Base-by-base conservation (phyloP, 2,329 filamentous ascomycete genomes). In the Exophiala oligosperma region DNA sequence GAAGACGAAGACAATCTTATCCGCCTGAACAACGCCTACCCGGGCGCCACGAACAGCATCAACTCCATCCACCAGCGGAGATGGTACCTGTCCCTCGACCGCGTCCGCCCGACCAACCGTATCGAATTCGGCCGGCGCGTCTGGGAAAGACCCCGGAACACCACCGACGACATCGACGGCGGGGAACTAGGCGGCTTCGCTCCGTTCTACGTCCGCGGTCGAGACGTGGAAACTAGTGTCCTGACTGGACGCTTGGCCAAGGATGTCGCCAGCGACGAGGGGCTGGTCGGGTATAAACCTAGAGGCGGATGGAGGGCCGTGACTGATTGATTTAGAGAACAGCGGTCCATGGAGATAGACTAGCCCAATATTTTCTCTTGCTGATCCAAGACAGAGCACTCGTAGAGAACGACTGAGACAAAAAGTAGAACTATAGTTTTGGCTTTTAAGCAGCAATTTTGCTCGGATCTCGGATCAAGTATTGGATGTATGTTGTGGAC, bases 11-110 rank as follows among this genome's bases (percentile, higher is more conserved):
- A 67, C 24, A 56, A 62, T 40, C 72, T 81, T 28, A 80, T 87
- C 24, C 80, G 84, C 6, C 69, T 69, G 1, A 83, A 80, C 4
- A 90, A 90, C 65, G 85, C 87, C 3, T 90, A 90, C 66, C 73
- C 81, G 0, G 87, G 87, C 4, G 84, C 88, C 0, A 76, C 67
- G 1, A 90, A 90, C 66, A 82, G 78, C 2, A 85, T 90, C 41
- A 84, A 81, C 4, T 89, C 86, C 38, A 75, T 90, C 3, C 82
- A 90, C 65, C 86, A 90, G 69, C 79, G 87, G 4, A 77, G 78
- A 43, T 90, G 86, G 88, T 88, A 83, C 59, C 66, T 89, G 17
- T 82, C 81, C 9, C 74, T 90, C 1, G 87, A 90, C 66, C 77
- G 84, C 11, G 69, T 90, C 7, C 67, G 37, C 11, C 53, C 52